phyloP scores from a whole-genome alignment of 2,329 filamentous ascomycete species.

The Curvularia sp. region DNA sequence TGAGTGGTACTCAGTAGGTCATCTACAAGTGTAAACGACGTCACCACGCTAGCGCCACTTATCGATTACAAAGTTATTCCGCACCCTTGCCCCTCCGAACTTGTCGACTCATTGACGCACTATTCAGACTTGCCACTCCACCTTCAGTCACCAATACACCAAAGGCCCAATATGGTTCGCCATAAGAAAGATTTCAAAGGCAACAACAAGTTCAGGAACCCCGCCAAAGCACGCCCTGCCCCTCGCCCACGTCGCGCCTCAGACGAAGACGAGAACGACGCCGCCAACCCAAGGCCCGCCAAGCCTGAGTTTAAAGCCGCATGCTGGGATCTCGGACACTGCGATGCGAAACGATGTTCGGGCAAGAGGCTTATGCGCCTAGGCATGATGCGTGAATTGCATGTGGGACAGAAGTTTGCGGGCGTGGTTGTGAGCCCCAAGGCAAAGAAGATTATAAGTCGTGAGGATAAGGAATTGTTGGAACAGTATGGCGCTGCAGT shows the following conservation, averaged over 20 bases:
- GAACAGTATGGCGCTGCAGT: slow-evolving; percentile 92
- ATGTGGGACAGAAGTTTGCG: slow-evolving; percentile 88
- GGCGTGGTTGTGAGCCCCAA: slow-evolving; percentile 97
- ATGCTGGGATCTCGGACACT: slow-evolving; percentile 97
- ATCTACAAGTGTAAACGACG: slow-evolving; percentile 13
- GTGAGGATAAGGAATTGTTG: slow-evolving; percentile 80
- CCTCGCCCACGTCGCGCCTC: slow-evolving; percentile 51
- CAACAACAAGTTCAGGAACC: slow-evolving; percentile 71
- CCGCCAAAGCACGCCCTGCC: slow-evolving; percentile 64
- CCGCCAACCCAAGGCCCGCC: slow-evolving; percentile 42
- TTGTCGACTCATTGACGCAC: slow-evolving; percentile 9
- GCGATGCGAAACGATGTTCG: slow-evolving; percentile 94
- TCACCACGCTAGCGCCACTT: slow-evolving; percentile 22
- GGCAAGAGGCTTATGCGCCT: slow-evolving; percentile 93
- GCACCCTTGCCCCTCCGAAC: slow-evolving; percentile 29
- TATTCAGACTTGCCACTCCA: slow-evolving; percentile 5
- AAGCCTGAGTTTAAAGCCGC: slow-evolving; percentile 82
- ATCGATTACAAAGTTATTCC: slow-evolving; percentile 35
- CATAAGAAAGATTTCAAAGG: slow-evolving; percentile 89
- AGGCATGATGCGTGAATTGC: slow-evolving; percentile 90
- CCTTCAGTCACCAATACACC: not conserved
- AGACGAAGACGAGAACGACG: slow-evolving; percentile 33
- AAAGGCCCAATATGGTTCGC: slow-evolving; percentile 72
- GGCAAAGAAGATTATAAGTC: slow-evolving; percentile 82
- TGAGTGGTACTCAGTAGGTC: not conserved